These are phyloP conservation scores for Melampsora abietis-canadensis DNA, from an alignment of 1,284 basidiomycete species.

Conservation along the genomic window DNA sequence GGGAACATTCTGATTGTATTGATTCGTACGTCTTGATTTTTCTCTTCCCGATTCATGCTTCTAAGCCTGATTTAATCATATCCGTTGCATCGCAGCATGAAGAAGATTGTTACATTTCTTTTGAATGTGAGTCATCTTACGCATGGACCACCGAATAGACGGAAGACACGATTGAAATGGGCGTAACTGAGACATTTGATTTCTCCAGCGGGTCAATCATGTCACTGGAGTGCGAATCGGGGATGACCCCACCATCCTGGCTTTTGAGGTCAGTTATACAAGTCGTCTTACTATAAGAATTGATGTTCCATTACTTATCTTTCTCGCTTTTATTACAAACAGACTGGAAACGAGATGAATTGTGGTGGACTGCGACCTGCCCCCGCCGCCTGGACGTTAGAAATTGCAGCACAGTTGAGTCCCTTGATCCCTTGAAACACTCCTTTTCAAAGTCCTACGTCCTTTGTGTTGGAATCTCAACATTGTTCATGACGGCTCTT, in stretches of 20 bases:
- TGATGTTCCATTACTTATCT: background rate
- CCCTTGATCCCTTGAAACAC: background rate
- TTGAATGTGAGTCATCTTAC: conserved; percentile 21
- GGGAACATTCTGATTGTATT: conserved; percentile 39
- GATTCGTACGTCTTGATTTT: conserved; percentile 28
- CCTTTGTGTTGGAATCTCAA: background rate
- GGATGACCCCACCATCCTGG: conserved; percentile 51
- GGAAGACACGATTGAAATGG: background rate
- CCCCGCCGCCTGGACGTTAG: conserved; percentile 48
- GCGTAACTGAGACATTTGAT: background rate
- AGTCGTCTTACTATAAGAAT: background rate
- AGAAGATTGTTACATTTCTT: conserved; percentile 29
- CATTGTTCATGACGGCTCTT: conserved; percentile 7
- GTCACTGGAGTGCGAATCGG: conserved; percentile 50
- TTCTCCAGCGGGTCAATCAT: conserved; percentile 48
- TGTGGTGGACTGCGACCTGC: conserved; percentile 48
- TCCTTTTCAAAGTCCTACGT: background rate
- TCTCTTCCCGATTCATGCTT: background rate
- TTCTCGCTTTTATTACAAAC: background rate
- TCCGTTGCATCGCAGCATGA: conserved; percentile 10
- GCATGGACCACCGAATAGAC: background rate
- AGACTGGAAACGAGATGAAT: conserved; percentile 43
- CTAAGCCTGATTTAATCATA: background rate
- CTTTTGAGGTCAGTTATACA: conserved; percentile 50
- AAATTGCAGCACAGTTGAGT: conserved; percentile 44